phyloP scores from a whole-genome alignment of 208 protist species.

The Crithidia thermophila region DNA sequence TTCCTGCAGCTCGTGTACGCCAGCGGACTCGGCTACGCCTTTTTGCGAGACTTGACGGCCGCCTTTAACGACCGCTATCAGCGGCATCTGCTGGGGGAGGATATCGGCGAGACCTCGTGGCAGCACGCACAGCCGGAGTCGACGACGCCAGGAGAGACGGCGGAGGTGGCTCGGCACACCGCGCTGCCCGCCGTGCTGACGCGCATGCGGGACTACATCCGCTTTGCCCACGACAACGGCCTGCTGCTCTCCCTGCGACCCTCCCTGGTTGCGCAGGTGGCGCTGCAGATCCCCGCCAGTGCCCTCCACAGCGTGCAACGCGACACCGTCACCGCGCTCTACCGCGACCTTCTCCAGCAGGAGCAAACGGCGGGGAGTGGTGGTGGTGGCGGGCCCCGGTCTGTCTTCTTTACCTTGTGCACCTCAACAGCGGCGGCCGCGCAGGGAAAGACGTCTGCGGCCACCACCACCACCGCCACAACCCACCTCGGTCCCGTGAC shows the following conservation, averaged over 20 bases:
- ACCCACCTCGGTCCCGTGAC: conserved; percentile 57
- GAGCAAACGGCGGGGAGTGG: not conserved
- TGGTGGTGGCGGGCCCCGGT: not conserved
- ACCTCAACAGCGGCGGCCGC: not conserved
- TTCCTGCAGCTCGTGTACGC: conserved; percentile 72
- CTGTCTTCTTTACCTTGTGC: conserved; percentile 14
- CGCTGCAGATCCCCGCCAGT: conserved; percentile 42
- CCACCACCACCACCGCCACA: too few species aligned
- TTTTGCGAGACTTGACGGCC: conserved; percentile 65
- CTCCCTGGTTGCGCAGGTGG: conserved; percentile 53
- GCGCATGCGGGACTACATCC: conserved; percentile 72
- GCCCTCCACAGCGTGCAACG: conserved; percentile 26
- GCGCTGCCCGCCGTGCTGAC: conserved; percentile 33
- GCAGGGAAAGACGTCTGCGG: too few species aligned
- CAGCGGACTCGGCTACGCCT: conserved; percentile 57
- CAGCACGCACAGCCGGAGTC: conserved; percentile 5
- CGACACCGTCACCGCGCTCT: conserved; percentile 34
- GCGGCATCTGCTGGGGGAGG: conserved; percentile 51
- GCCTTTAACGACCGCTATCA: conserved; percentile 75
- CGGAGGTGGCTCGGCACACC: not conserved
- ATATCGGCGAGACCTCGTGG: conserved; percentile 22
- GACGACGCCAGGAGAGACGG: not conserved
- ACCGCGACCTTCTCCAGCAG: conserved; percentile 18
- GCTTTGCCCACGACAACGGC: conserved; percentile 72
- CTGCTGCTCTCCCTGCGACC: conserved; percentile 53